These are phyloP conservation scores for Bruguiera gymnorhiza DNA, from an alignment of 345 rosid genomes.

Conservation along the genomic window DNA sequence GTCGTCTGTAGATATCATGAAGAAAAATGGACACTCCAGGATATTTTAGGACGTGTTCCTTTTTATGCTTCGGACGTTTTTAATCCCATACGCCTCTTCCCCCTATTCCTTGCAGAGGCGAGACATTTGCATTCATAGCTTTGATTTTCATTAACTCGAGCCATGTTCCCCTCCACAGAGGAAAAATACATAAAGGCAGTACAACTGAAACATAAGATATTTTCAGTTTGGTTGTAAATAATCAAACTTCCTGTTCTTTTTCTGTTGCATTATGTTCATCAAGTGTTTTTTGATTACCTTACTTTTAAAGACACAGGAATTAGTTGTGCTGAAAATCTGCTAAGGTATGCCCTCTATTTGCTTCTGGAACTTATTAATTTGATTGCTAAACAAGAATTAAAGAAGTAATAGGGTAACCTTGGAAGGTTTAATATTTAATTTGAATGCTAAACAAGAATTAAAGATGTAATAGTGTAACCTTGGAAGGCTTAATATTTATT, in stretches of 20 bases:
- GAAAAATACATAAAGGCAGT: neutral
- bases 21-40: slow-evolving; percentile 31
- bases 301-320: slow-evolving; percentile 73
- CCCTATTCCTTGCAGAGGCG: slow-evolving; percentile 75
- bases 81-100: slow-evolving; percentile 65
- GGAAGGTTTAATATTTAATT: neutral
- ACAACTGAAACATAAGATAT: no score
- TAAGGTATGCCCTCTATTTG: slow-evolving; percentile 49
- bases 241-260: slow-evolving; percentile 9
- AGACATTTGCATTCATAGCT: slow-evolving; percentile 20
- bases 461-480: no score
- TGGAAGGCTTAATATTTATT: neutral
- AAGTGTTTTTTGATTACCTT: slow-evolving; percentile 89
- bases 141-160: neutral
- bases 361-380: slow-evolving; percentile 2
- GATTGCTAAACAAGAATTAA: neutral
- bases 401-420: neutral
- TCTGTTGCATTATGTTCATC: slow-evolving; percentile 85
- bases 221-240: neutral
- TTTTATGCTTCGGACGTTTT: slow-evolving; percentile 45
- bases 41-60: slow-evolving; percentile 31
- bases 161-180: neutral
- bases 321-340: slow-evolving; percentile 72
- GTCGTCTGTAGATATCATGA: slow-evolving; percentile 38
- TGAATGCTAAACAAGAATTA: no score